Base-by-base conservation (phyloP, 768 basidiomycete species). In the Boletellus sp. region DNA sequence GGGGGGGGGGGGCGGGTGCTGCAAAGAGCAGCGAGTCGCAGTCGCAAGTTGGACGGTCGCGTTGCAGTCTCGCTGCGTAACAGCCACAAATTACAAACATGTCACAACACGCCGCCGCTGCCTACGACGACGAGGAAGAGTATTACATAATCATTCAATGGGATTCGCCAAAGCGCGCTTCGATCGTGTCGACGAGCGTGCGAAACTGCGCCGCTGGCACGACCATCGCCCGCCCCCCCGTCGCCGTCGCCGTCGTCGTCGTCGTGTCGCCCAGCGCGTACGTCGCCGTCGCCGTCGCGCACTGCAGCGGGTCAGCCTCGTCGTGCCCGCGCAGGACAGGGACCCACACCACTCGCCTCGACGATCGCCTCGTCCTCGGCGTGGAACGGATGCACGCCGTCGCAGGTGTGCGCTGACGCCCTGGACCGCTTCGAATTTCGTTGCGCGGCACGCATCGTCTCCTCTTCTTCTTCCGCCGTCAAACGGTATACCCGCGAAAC, bases 361-460 rank as follows among this genome's bases (percentile, higher is more conserved):
- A 78, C 75, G 45, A 93, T 81, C 36, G 74, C 73, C 36, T 85
- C 84, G 66, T 96, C 94, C 64, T 96, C 94, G 0, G 87, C 84
- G 61, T 96, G 93, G 71, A 90, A 95, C 2, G 81, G 71, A 60
- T 84, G 87, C 6, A 82, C 71, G 0, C 83, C 79, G 46, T 82
- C 48, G 4, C 6, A 9, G 17, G 22, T 20, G 32, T 12, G 32
- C 15, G 34, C 28, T 8, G 7, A 8, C 33, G 62, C 46, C 35
- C 67, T 69, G 57, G 73, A 60, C 10, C 69, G 71, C 47, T 79
- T 78, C 43, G 69, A 32, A 51, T 65, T 47, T 51, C 75, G 74
- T 51, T 52, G 65, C 58, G 67, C 61, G 75, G 80, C 53, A 64
- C 74, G 34, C 67, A 70, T 51, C 58, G 74, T 59, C 69, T 75